phyloP scores from a whole-genome alignment of 2,329 filamentous ascomycete genomes.

The Aspergillus glaucus region DNA sequence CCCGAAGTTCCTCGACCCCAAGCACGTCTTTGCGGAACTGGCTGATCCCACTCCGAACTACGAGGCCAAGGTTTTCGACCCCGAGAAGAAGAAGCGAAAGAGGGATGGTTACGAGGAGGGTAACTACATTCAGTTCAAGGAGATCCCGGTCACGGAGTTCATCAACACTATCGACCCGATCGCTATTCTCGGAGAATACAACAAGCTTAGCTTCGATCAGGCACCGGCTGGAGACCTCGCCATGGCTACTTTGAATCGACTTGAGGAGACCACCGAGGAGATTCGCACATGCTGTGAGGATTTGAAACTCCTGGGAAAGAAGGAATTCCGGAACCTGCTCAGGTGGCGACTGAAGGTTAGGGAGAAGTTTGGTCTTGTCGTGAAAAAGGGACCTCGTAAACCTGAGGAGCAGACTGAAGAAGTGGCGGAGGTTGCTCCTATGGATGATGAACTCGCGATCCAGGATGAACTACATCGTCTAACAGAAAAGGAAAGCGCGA shows the following conservation, averaged over 20 bases:
- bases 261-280: slow-evolving; percentile 80
- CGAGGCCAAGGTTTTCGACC: slow-evolving; percentile 96
- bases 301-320: slow-evolving; percentile 82
- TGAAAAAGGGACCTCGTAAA: slow-evolving; percentile 58
- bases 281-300: slow-evolving; percentile 73
- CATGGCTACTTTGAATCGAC: slow-evolving; percentile 73
- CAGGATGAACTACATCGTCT: slow-evolving; percentile 80
- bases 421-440: slow-evolving; percentile 73
- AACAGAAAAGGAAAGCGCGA: slow-evolving; percentile 68
- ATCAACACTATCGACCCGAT: slow-evolving; percentile 92
- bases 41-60: slow-evolving; percentile 81
- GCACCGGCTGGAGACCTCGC: slow-evolving; percentile 77
- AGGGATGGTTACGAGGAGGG: slow-evolving; percentile 96
- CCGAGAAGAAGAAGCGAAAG: slow-evolving; percentile 95
- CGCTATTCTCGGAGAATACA: slow-evolving; percentile 77
- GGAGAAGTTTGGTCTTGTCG: slow-evolving; percentile 80
- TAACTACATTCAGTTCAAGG: slow-evolving; percentile 87
- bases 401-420: slow-evolving; percentile 57
- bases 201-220: slow-evolving; percentile 77
- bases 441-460: slow-evolving; percentile 91
- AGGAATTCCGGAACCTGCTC: slow-evolving; percentile 86
- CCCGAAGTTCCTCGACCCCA: slow-evolving; percentile 83
- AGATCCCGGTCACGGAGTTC: slow-evolving; percentile 81
- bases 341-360: slow-evolving; percentile 85
- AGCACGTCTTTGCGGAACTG: slow-evolving; percentile 88